Conservation (phyloP, 306 rosid genomes). For the Alnus glutinosa region DNA sequence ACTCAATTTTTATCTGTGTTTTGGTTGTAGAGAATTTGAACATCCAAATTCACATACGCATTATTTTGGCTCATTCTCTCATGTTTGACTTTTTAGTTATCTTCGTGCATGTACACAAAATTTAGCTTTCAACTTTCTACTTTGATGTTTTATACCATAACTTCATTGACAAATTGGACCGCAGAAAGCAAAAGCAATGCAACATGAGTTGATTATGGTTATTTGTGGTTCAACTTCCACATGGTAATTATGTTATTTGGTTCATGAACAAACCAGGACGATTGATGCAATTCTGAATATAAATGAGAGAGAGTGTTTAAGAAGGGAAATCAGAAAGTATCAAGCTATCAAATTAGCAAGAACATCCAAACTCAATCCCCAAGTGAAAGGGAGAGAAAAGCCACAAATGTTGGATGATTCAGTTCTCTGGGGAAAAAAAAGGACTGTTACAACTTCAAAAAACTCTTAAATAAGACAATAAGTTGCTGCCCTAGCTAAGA, state of each 20-base stretch:
- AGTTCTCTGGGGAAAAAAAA: too few relatives aligned
- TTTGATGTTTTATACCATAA: background rate
- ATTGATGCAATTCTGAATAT: too few relatives aligned
- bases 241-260: background rate
- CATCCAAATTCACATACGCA: slow-evolving; percentile 6
- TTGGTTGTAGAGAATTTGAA: slow-evolving; percentile 31
- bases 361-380: too few relatives aligned
- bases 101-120: background rate
- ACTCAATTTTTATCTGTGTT: slow-evolving; percentile 17
- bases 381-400: too few relatives aligned
- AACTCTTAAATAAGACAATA: too few relatives aligned
- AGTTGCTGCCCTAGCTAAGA: too few relatives aligned
- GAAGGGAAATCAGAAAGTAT: too few relatives aligned
- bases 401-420: too few relatives aligned
- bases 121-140: background rate
- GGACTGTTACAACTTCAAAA: too few relatives aligned
- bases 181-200: background rate
- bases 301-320: too few relatives aligned
- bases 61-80: background rate
- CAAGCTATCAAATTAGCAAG: too few relatives aligned
- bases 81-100: background rate
- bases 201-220: background rate
- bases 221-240: background rate
- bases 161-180: background rate
- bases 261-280: background rate